Conservation (phyloP, 176 grass and related monocot species). For the Cenchrus fungigraminus region DNA sequence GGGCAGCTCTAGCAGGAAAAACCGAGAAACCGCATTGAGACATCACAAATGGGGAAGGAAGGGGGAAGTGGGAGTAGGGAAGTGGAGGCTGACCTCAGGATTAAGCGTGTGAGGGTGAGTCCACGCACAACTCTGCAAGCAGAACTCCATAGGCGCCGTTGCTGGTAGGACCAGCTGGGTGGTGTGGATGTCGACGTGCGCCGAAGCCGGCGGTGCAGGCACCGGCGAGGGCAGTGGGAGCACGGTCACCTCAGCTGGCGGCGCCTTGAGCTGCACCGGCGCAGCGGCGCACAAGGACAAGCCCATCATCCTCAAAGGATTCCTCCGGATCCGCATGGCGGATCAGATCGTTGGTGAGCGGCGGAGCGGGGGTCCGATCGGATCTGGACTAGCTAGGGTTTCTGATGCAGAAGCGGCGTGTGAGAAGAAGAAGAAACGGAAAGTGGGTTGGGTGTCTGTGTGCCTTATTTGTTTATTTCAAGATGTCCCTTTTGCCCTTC, state of each 20-base stretch:
- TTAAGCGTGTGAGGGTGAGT: neutral
- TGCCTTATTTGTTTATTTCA: no score
- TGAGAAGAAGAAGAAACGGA: neutral
- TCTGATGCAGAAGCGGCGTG: neutral
- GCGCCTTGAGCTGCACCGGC: neutral
- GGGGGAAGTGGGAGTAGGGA: neutral
- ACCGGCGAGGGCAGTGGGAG: neutral
- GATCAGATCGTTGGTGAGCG: neutral
- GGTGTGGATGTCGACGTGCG: neutral
- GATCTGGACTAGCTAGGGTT: neutral
- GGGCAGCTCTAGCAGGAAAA: neutral
- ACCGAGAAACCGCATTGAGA: neutral
- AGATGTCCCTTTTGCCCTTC: neutral
- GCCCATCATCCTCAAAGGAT: neutral
- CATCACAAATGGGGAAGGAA: neutral
- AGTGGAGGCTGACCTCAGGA: neutral
- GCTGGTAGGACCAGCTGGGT: no score
- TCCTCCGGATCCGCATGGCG: slow-evolving; percentile 25
- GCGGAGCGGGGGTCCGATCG: neutral
- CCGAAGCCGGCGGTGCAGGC: neutral
- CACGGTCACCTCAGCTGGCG: neutral
- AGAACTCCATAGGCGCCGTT: neutral
- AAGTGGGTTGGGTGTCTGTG: neutral
- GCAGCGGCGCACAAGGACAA: neutral
- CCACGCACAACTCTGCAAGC: neutral